These are phyloP conservation scores for Aspergillus udagawae DNA, from an alignment of 2,329 filamentous ascomycete species.

Conservation along the genomic window DNA sequence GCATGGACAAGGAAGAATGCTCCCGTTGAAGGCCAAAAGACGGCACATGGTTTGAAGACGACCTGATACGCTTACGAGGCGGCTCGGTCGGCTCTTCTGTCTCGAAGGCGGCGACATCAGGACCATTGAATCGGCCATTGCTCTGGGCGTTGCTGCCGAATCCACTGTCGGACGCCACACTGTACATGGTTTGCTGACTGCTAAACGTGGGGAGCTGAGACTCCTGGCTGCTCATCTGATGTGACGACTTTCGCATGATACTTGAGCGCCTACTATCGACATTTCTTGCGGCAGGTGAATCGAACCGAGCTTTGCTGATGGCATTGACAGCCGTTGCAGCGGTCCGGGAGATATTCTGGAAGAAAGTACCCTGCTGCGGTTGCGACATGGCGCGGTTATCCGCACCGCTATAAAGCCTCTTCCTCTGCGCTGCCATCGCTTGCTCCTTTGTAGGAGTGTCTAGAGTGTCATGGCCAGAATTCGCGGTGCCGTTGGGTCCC, in stretches of 20 bases:
- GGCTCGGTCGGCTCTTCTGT: conserved; percentile 64
- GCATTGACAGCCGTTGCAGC: conserved; percentile 91
- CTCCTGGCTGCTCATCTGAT: conserved; percentile 56
- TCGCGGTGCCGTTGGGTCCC: conserved; percentile 54
- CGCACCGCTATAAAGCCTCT: conserved; percentile 79
- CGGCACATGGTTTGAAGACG: conserved; percentile 49
- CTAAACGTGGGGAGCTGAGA: conserved; percentile 61
- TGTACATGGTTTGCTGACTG: conserved; percentile 74
- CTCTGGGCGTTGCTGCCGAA: conserved; percentile 64
- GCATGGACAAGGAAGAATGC: conserved; percentile 33
- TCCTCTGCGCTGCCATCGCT: conserved; percentile 92
- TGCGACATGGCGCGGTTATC: conserved; percentile 65
- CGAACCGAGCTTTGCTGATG: conserved; percentile 92
- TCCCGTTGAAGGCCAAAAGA: conserved; percentile 34
- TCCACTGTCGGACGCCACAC: conserved; percentile 70
- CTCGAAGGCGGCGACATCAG: conserved; percentile 45
- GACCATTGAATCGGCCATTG: conserved; percentile 32
- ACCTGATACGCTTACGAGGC: conserved; percentile 70
- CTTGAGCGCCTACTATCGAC: conserved; percentile 63
- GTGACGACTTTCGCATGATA: conserved; percentile 67
- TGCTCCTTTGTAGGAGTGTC: conserved; percentile 98
- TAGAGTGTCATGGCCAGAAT: conserved; percentile 68
- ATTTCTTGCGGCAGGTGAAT: conserved; percentile 71
- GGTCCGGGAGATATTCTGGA: conserved; percentile 92
- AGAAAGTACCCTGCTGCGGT: conserved; percentile 76